Conservation (phyloP, 1,139 yeast genomes). For the Diutina neorugosa region DNA sequence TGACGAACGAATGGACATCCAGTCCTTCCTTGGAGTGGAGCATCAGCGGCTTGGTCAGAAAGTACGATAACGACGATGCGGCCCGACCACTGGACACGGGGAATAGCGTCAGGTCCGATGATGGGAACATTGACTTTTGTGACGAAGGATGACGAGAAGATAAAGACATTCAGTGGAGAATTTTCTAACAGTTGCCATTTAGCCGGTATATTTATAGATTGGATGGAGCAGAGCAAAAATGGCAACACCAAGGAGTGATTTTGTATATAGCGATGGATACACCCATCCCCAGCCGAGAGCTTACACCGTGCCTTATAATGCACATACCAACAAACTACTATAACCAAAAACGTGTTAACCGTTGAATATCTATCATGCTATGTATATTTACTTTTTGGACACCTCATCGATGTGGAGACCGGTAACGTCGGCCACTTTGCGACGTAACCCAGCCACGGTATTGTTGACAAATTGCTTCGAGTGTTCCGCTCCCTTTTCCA, state of each 20-base stretch:
- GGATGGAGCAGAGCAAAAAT: background rate
- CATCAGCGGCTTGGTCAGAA: background rate
- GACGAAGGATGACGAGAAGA: background rate
- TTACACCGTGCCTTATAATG: background rate
- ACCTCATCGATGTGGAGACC: constrained; percentile 59
- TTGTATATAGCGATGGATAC: background rate
- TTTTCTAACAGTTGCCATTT: background rate
- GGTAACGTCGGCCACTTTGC: constrained; percentile 44
- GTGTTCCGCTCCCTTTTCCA: constrained; percentile 25
- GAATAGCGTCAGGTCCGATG: background rate
- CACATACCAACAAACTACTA: background rate
- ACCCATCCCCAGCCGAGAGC: background rate
- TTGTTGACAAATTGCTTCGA: constrained; percentile 28
- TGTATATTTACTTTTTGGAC: constrained; percentile 28
- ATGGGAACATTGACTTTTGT: background rate
- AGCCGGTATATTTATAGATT: background rate
- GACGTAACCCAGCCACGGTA: constrained; percentile 32
- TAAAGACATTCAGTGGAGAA: background rate
- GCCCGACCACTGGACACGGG: background rate
- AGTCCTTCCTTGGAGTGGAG: background rate
- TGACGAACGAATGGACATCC: background rate
- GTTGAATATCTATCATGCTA: background rate
- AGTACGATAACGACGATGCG: background rate
- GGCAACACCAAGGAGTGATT: background rate
- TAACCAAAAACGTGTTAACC: background rate